Percentiles rank a stretch among this genome's conserved stretches.
Conservation (phyloP, 305 asterid genomes). For the Fraxinus platypoda region DNA sequence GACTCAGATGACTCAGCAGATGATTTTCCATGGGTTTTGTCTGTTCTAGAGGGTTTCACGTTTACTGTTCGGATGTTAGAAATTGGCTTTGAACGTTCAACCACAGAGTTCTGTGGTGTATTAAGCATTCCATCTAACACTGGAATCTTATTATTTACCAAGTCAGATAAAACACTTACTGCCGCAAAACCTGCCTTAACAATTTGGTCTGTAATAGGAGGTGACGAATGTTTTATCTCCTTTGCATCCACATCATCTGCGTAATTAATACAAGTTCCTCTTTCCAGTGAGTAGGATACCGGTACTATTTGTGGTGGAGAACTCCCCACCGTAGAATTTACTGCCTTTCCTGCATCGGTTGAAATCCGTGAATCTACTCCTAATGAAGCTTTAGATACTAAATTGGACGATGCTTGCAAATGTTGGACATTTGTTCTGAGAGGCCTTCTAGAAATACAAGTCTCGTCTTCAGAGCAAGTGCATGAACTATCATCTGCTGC, state of each 20-base stretch:
- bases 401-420: slow-evolving; percentile 38
- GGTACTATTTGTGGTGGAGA: slow-evolving; percentile 40
- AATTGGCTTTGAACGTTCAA: slow-evolving; percentile 46
- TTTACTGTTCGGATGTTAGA: slow-evolving; percentile 41
- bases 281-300: slow-evolving; percentile 30
- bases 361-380: slow-evolving; percentile 53
- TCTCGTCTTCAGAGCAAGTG: slow-evolving; percentile 79
- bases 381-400: slow-evolving; percentile 45
- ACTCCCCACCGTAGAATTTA: slow-evolving; percentile 34
- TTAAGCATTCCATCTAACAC: slow-evolving; percentile 45
- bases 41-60: slow-evolving; percentile 43
- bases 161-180: slow-evolving; percentile 68
- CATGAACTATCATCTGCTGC: slow-evolving; percentile 84
- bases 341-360: slow-evolving; percentile 44
- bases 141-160: slow-evolving; percentile 70
- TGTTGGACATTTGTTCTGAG: slow-evolving; percentile 46
- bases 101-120: slow-evolving; percentile 39
- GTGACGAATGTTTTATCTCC: slow-evolving; percentile 39
- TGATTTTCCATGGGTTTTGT: slow-evolving; percentile 39
- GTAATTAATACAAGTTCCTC: slow-evolving; percentile 42
- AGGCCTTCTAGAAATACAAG: slow-evolving; percentile 59
- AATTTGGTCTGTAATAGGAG: slow-evolving; percentile 66
- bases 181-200: slow-evolving; percentile 91
- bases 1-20: slow-evolving; percentile 35
- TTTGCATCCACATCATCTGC: slow-evolving; percentile 36